Base-by-base conservation (phyloP, 1,284 basidiomycete genomes). In the Psilocybe mexicana region DNA sequence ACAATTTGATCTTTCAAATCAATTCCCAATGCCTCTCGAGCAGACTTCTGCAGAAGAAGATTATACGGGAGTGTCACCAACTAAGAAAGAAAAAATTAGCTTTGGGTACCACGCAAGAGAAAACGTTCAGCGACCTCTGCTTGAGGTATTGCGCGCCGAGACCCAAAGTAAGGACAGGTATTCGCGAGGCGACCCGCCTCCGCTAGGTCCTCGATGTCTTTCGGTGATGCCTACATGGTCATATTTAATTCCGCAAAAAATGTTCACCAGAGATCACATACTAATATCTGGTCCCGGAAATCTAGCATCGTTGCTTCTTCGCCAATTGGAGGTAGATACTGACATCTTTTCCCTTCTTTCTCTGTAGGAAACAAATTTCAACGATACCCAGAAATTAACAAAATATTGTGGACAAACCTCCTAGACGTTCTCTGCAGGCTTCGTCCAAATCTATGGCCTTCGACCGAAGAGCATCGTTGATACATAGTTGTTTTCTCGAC, bases 161-260 rank as follows among this genome's bases (percentile, higher is more conserved):
- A 91, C 2, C 91, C 94, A 73, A 97, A 99, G 74, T 99, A 99
- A 0, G 96, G 94, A 70, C 97, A 99, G 1, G 86, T 88, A 49
- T 88, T 80, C 3, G 83, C 75, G 44, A 76, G 79, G 69, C 73
- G 77, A 6, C 96, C 96, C 3, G 88, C 76, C 8, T 73, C 72
- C 0, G 93, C 93, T 4, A 98, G 82, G 64, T 98, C 96, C 70
- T 98, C 96, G 6, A 99, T 98, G 64, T 98, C 96, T 69, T 92
- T 93, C 0, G 96, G 93, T 1, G 84, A 81, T 0, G 93, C 90
- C 93, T 94, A 18, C 42, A 18, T 6, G 30, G 33, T 6, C 11
- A 18, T 24, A 7, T 38, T 35, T 6, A 35, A 10, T 51, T 54
- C 53, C 3, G 8, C n/a, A 43, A 25, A n/a, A 26, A 33, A 55